Conservation (phyloP, 192 early-diverging fungal genomes). For the Mortierella alpina region DNA sequence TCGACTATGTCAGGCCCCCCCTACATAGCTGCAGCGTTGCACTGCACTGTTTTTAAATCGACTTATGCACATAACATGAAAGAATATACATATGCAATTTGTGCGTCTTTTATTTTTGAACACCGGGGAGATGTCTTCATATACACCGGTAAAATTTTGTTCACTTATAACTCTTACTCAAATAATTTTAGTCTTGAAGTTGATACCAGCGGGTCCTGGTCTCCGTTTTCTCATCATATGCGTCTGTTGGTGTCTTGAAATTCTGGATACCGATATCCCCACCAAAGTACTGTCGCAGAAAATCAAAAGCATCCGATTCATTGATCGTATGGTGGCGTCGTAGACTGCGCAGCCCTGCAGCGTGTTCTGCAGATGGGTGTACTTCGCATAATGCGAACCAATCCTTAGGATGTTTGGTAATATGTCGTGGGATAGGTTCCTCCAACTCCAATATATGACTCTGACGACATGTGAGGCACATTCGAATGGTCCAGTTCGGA, state of each 20-base stretch:
- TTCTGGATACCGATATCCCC: neutral
- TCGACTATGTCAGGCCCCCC: too few species aligned
- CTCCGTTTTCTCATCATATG: slow-evolving; percentile 10
- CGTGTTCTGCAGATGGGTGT: neutral
- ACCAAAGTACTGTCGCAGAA: neutral
- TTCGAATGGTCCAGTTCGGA: slow-evolving; percentile 19
- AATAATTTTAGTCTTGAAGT: slow-evolving; percentile 11
- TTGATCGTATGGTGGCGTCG: neutral
- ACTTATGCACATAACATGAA: too few species aligned
- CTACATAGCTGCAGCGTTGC: too few species aligned
- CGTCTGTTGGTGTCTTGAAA: neutral
- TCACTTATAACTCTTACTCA: too few species aligned
- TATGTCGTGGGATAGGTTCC: slow-evolving; percentile 6
- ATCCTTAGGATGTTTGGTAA: neutral
- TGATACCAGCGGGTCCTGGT: slow-evolving; percentile 21
- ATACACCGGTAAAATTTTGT: too few species aligned
- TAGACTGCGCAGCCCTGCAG: neutral
- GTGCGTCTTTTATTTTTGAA: too few species aligned
- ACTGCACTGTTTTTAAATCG: too few species aligned
- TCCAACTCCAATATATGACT: neutral
- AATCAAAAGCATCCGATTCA: neutral
- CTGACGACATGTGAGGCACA: slow-evolving; percentile 22
- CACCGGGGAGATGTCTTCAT: too few species aligned
- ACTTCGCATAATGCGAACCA: neutral
- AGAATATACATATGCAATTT: too few species aligned